Percentiles rank a stretch among this genome's conserved stretches.
phyloP scores from a whole-genome alignment of 768 basidiomycete species.

The Suillus subluteus region DNA sequence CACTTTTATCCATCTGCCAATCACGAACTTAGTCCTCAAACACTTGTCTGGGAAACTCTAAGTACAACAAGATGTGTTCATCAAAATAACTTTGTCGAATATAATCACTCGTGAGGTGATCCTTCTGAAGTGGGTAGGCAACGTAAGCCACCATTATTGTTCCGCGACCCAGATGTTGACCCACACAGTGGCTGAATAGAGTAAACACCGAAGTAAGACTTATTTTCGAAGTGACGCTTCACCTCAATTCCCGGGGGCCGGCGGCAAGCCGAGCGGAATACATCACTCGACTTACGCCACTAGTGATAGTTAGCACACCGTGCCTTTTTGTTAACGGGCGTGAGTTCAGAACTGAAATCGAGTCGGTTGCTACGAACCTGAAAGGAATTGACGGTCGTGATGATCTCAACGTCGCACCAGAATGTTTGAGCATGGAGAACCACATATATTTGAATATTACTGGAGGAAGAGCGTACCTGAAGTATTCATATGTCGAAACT shows the following conservation, averaged over 20 bases:
- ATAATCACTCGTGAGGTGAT: not conserved
- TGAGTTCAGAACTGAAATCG: not conserved
- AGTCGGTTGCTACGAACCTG: not conserved
- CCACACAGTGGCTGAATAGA: not conserved
- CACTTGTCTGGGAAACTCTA: not conserved
- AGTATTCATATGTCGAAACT: not conserved
- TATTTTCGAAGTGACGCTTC: not conserved
- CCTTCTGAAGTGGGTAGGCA: not conserved
- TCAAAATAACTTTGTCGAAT: not conserved
- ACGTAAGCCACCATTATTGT: not conserved
- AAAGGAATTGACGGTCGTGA: not conserved
- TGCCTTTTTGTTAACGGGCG: not conserved
- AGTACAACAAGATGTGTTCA: not conserved
- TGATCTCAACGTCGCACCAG: not conserved
- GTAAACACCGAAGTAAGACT: not conserved
- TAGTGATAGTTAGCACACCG: not conserved
- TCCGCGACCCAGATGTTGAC: no score
- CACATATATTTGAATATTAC: not conserved
- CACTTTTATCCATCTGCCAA: not conserved
- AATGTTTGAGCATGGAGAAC: not conserved
- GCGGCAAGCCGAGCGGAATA: not conserved
- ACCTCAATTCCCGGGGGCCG: not conserved
- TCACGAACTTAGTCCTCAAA: not conserved
- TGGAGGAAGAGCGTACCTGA: not conserved
- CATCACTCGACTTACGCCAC: not conserved